phyloP scores from a whole-genome alignment of 2,329 filamentous ascomycete species.

The Fusarium lyarnte region DNA sequence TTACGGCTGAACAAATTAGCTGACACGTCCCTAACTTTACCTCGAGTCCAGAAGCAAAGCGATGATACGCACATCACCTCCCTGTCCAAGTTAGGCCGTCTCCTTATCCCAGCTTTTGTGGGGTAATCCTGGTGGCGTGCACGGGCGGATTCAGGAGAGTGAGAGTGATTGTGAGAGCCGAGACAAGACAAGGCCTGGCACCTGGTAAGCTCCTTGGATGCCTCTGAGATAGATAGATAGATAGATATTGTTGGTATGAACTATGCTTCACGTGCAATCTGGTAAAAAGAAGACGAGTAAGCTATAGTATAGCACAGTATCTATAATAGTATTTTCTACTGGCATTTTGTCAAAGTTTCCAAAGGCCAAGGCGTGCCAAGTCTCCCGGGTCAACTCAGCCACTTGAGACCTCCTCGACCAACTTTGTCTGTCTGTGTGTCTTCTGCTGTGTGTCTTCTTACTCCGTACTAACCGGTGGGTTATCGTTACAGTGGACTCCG shows the following conservation, averaged over 20 bases:
- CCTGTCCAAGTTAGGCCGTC: constrained; percentile 31
- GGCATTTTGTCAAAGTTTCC: background rate
- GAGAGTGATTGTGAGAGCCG: background rate
- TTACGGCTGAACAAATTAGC: background rate
- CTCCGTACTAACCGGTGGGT: constrained; percentile 36
- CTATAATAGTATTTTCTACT: background rate
- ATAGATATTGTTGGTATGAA: background rate
- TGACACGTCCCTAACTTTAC: background rate
- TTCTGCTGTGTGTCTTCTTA: background rate
- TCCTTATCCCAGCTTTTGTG: constrained; percentile 39
- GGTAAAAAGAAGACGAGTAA: background rate
- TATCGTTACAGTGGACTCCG: constrained; percentile 32
- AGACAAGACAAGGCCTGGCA: background rate
- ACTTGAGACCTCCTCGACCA: constrained; percentile 21
- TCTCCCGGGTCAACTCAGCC: constrained; percentile 32
- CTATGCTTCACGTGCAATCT: background rate
- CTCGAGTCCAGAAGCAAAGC: background rate
- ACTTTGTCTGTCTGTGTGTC: constrained; percentile 1
- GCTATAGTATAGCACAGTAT: background rate
- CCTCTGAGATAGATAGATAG: constrained; percentile 10
- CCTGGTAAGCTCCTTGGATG: constrained; percentile 29
- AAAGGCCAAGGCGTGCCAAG: constrained; percentile 26
- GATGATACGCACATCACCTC: constrained; percentile 23
- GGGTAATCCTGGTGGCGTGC: constrained; percentile 37
- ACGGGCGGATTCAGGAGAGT: constrained; percentile 33